phyloP scores from a whole-genome alignment of 805 yeast species.

The Blastobotrys peoriensis region DNA sequence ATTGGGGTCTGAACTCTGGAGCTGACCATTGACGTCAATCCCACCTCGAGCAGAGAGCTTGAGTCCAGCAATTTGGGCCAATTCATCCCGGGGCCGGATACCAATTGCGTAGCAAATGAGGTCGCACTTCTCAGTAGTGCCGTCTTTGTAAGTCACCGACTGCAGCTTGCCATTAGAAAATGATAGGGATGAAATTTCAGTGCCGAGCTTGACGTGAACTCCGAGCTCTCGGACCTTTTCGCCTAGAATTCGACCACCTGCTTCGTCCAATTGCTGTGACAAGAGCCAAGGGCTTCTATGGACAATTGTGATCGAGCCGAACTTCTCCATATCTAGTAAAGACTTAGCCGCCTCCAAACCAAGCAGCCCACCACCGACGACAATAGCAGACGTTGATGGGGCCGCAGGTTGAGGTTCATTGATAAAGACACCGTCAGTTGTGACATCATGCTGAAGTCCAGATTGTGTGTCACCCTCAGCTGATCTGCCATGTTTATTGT shows the following conservation, averaged over 20 bases:
- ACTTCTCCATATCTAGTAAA: conserved; percentile 28
- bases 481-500: no score
- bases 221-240: conserved; percentile 49
- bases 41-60: no score
- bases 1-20: no score
- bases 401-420: no score
- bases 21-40: no score
- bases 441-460: no score
- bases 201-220: conserved; percentile 46
- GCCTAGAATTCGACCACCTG: conserved; percentile 31
- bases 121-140: conserved; percentile 29
- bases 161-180: conserved; percentile 24
- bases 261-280: conserved; percentile 34
- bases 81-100: no score
- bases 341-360: conserved; percentile 37
- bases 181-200: conserved; percentile 44
- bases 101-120: conserved; percentile 32
- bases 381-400: no score
- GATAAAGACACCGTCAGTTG: no score
- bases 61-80: no score
- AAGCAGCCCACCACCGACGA: no score
- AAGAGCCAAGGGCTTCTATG: conserved; percentile 33
- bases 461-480: no score
- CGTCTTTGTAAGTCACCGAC: conserved; percentile 27
- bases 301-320: conserved; percentile 29